phyloP scores from a whole-genome alignment of 352 stramenopile species.

The Pythium aphanidermatum region DNA sequence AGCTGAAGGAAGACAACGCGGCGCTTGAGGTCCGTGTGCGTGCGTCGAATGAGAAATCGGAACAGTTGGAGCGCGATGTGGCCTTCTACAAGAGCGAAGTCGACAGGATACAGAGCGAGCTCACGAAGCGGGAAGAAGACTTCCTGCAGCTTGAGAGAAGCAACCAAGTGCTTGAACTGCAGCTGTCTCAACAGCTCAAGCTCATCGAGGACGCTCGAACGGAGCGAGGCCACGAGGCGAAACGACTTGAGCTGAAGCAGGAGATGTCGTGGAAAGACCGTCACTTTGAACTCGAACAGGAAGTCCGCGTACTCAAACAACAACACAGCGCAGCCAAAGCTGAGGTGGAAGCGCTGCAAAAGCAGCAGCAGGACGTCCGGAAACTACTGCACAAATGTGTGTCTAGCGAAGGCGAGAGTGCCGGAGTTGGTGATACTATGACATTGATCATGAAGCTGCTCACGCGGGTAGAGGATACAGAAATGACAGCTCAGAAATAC shows the following conservation, averaged over 20 bases:
- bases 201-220: slow-evolving; percentile 18
- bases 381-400: slow-evolving; percentile 16
- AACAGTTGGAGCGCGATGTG: slow-evolving; percentile 29
- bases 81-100: slow-evolving; percentile 40
- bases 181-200: slow-evolving; percentile 18
- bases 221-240: slow-evolving; percentile 14
- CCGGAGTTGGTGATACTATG: slow-evolving; percentile 1
- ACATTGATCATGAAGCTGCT: slow-evolving; percentile 26
- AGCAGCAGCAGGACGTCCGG: slow-evolving; percentile 34
- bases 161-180: slow-evolving; percentile 16
- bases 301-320: slow-evolving; percentile 16
- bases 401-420: not conserved
- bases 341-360: slow-evolving; percentile 18
- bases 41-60: slow-evolving; percentile 21
- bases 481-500: slow-evolving; percentile 1
- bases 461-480: not conserved
- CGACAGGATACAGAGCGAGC: slow-evolving; percentile 25
- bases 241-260: slow-evolving; percentile 18
- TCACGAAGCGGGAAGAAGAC: slow-evolving; percentile 25
- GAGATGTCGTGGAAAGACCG: slow-evolving; percentile 26
- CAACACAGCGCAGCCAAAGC: slow-evolving; percentile 8
- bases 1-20: slow-evolving; percentile 59
- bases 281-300: slow-evolving; percentile 22
- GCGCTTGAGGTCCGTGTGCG: slow-evolving; percentile 38
- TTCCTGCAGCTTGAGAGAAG: slow-evolving; percentile 20